These are phyloP conservation scores for Spiraea crenata DNA, from an alignment of 331 rosid species.

Conservation along the genomic window DNA sequence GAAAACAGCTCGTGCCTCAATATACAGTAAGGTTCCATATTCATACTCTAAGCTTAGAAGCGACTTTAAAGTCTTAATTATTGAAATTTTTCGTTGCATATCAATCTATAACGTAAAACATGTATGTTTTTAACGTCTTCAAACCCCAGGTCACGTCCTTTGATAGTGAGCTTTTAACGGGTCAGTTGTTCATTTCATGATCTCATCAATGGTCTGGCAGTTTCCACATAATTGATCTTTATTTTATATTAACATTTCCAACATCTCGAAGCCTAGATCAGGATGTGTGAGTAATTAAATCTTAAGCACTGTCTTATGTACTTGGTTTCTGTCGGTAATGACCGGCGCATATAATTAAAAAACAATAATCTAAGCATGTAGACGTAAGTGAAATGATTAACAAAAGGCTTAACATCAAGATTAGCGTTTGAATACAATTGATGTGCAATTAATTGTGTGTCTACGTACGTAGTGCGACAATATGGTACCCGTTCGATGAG, in stretches of 20 bases:
- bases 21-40: too few relatives aligned
- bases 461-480: slow-evolving; percentile 4
- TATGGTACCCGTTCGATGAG: not conserved
- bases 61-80: too few relatives aligned
- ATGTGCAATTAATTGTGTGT: not conserved
- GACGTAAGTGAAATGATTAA: slow-evolving; percentile 23
- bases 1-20: too few relatives aligned
- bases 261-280: slow-evolving; percentile 21
- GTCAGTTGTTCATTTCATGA: slow-evolving; percentile 3
- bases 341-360: slow-evolving; percentile 42
- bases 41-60: too few relatives aligned
- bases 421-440: slow-evolving; percentile 3
- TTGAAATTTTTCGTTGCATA: too few relatives aligned
- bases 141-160: not conserved
- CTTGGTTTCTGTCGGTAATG: slow-evolving; percentile 30
- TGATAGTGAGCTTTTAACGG: not conserved
- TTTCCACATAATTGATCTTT: not conserved
- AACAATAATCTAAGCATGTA: slow-evolving; percentile 15
- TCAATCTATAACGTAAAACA: too few relatives aligned
- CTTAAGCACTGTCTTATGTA: slow-evolving; percentile 28
- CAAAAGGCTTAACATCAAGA: not conserved
- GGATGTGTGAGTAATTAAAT: slow-evolving; percentile 38
- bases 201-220: slow-evolving; percentile 6
- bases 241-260: not conserved
- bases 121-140: too few relatives aligned